These are phyloP conservation scores for Globisporangium yorkense DNA, from an alignment of 352 stramenopile genomes.

Conservation along the genomic window DNA sequence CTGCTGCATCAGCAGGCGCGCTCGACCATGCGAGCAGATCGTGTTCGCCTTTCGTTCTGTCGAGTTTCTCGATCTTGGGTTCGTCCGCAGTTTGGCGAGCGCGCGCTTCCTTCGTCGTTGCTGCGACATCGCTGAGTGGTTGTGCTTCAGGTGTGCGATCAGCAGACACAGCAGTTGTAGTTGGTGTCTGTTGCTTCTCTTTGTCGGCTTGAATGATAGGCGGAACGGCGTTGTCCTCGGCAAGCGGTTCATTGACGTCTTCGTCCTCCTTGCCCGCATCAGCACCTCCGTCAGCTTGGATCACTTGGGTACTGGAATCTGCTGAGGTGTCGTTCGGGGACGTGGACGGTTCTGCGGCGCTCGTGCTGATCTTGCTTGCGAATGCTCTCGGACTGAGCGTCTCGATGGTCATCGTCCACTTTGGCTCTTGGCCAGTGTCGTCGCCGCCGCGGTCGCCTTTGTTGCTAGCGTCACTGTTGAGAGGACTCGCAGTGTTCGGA, in stretches of 20 bases:
- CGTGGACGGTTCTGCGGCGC: neutral
- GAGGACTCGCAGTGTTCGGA: neutral
- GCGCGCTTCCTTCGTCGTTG: neutral
- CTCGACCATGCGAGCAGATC: neutral
- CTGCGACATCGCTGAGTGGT: neutral
- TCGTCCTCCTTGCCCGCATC: neutral
- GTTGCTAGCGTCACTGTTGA: neutral
- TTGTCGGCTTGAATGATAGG: neutral
- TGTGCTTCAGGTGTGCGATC: neutral
- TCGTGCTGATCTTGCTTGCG: neutral
- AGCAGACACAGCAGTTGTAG: neutral
- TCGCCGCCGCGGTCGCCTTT: neutral
- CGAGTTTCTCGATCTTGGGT: neutral
- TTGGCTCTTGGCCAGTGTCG: constrained; percentile 5
- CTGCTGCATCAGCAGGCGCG: neutral
- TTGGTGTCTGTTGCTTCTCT: neutral
- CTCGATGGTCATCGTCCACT: constrained; percentile 11
- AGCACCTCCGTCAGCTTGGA: neutral
- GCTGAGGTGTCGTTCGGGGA: neutral
- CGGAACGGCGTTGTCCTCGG: neutral
- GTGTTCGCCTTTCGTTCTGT: neutral
- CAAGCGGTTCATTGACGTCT: neutral
- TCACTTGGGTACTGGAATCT: neutral
- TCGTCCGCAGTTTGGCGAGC: neutral
- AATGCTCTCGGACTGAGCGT: neutral